A percentile compares a stretch with the other conserved stretches of the same genome.
phyloP scores from a whole-genome alignment of 31 red algal species.

The Asparagopsis taxiformis region DNA sequence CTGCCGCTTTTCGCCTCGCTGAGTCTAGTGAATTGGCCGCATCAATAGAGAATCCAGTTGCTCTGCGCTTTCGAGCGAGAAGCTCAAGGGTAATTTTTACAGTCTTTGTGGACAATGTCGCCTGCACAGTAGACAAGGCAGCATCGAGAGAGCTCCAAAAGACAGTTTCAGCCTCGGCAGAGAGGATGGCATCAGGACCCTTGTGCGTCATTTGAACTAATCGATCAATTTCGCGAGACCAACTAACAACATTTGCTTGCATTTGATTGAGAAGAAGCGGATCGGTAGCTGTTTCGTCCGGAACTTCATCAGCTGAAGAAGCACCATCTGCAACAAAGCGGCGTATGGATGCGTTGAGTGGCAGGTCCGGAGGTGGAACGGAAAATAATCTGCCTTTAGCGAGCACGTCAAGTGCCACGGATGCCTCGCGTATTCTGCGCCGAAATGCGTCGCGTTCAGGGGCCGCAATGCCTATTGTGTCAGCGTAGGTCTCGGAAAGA shows the following conservation, averaged over 20 bases:
- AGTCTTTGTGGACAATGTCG: conserved; percentile 14
- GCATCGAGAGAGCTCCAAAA: conserved; percentile 86
- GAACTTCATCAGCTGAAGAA: conserved; percentile 31
- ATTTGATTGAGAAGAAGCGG: conserved; percentile 55
- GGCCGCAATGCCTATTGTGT: conserved; percentile 51
- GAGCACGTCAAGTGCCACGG: conserved; percentile 70
- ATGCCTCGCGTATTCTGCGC: conserved; percentile 63
- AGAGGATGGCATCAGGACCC: conserved; percentile 42
- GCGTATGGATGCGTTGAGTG: conserved; percentile 21
- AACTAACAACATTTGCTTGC: conserved; percentile 59
- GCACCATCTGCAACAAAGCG: conserved; percentile 29
- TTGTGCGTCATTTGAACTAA: conserved; percentile 47
- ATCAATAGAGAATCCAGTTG: conserved; percentile 61
- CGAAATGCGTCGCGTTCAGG: conserved; percentile 62
- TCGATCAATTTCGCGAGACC: conserved; percentile 63
- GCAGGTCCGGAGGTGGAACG: conserved; percentile 47
- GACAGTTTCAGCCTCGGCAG: conserved; percentile 71
- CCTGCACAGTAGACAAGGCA: conserved; percentile 49
- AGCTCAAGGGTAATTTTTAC: conserved; percentile 63
- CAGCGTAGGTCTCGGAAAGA: conserved; percentile 61
- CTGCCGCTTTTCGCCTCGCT: conserved; percentile 56
- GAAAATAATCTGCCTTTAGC: conserved; percentile 58
- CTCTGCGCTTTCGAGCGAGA: conserved; percentile 60
- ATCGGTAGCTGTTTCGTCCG: conserved; percentile 45
- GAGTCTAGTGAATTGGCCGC: conserved; percentile 29